A percentile compares a stretch with the other conserved stretches of the same genome.
These are phyloP conservation scores for Scenedesmus sp. DNA, from an alignment of 163 green algal genomes.

Conservation along the genomic window DNA sequence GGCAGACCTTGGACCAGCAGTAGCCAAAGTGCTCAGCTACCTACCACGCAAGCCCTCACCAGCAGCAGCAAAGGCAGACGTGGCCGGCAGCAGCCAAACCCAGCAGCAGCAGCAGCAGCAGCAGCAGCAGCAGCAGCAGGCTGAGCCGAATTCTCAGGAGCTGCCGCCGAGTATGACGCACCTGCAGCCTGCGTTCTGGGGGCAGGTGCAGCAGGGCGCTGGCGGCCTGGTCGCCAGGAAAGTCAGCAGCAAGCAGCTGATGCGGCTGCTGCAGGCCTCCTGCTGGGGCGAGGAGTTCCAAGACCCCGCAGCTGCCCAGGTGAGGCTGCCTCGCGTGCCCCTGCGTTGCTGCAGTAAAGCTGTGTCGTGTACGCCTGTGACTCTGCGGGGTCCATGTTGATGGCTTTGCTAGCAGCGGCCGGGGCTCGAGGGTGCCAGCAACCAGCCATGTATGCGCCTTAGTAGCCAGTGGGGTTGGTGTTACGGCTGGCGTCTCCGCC, in stretches of 20 bases:
- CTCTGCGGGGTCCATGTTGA: no score
- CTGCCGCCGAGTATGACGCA: constrained; percentile 7
- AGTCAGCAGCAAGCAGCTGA: constrained; percentile 40
- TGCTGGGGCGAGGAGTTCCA: constrained; percentile 54
- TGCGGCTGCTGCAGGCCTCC: constrained; percentile 41
- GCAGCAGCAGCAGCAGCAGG: constrained; percentile 18
- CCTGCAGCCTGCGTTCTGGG: constrained; percentile 24
- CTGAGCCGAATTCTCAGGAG: background rate
- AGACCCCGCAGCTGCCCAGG: constrained; percentile 6
- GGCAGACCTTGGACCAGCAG: background rate
- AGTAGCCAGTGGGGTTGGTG: no score
- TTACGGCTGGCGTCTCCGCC: no score
- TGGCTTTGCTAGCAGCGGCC: no score
- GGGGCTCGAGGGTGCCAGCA: no score
- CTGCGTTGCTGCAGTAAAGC: no score
- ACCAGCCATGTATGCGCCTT: no score
- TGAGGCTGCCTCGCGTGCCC: no score
- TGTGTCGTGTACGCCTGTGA: no score
- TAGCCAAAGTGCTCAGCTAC: constrained; percentile 39
- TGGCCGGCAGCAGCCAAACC: constrained; percentile 14
- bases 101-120: no score
- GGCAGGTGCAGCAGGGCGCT: constrained; percentile 1
- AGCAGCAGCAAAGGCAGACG: constrained; percentile 10
- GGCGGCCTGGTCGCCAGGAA: background rate
- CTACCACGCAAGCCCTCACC: constrained; percentile 34